Percentiles rank a stretch among this genome's conserved stretches.
phyloP scores from a whole-genome alignment of 202 grass and related monocot species.

The Panicum hallii region DNA sequence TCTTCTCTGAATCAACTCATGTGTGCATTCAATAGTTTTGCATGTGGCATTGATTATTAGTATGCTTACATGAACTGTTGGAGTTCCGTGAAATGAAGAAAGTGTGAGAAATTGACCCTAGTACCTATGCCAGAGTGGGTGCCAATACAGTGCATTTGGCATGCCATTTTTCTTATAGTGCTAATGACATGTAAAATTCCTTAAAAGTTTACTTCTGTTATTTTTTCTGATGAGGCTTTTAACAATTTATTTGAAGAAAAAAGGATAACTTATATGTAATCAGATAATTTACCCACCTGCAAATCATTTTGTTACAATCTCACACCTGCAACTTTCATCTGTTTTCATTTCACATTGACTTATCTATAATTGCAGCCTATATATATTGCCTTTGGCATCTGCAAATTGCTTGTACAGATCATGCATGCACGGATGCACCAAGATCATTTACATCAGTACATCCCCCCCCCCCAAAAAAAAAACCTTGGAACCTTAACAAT shows the following conservation, averaged over 20 bases:
- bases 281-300: background rate
- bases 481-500: background rate
- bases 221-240: background rate
- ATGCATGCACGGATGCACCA: constrained; percentile 6
- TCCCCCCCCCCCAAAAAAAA: background rate
- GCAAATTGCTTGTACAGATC: constrained; percentile 6
- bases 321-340: background rate
- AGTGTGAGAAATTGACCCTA: background rate
- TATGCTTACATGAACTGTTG: background rate
- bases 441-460: constrained; percentile 12
- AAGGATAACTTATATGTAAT: background rate
- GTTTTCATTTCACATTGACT: background rate
- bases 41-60: constrained; percentile 10
- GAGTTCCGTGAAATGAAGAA: background rate
- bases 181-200: background rate
- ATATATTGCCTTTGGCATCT: background rate
- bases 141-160: background rate
- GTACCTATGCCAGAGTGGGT: background rate
- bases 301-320: background rate
- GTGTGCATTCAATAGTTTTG: background rate
- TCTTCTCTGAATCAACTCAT: background rate
- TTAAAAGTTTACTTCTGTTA: background rate
- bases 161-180: background rate
- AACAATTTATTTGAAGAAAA: background rate
- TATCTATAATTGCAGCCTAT: background rate